Conservation (phyloP, 805 yeast genomes). For the Nakazawaea holstii region DNA sequence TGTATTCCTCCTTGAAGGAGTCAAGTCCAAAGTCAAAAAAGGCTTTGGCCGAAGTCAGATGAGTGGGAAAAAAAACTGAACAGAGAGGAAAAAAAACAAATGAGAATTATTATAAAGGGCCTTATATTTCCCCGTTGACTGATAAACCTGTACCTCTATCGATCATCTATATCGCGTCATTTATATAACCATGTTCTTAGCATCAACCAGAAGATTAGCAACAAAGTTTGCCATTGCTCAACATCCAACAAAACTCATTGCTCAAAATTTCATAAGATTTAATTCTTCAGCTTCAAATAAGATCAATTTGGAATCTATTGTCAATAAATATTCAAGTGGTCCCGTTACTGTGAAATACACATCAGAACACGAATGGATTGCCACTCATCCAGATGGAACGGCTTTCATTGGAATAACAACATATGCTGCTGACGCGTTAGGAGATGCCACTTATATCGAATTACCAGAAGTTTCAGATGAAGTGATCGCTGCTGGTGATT, state of each 20-base stretch:
- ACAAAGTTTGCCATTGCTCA: conserved; percentile 41
- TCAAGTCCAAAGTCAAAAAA: neutral
- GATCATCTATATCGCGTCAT: no score
- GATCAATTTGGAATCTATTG: conserved; percentile 25
- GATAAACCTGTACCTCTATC: neutral
- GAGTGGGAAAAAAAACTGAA: no score
- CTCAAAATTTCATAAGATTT: conserved; percentile 32
- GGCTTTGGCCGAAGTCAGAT: neutral
- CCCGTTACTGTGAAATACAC: conserved; percentile 64
- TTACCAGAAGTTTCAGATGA: conserved; percentile 58
- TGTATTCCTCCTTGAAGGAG: neutral
- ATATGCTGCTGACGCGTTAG: conserved; percentile 94
- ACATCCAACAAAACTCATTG: conserved; percentile 53
- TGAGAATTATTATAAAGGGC: neutral
- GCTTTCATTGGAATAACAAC: conserved; percentile 88
- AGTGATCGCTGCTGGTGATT: conserved; percentile 59
- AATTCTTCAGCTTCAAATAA: conserved; percentile 20
- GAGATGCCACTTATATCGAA: conserved; percentile 94
- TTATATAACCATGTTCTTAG: neutral
- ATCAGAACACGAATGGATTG: conserved; percentile 92
- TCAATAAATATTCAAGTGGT: conserved; percentile 28
- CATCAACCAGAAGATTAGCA: conserved; percentile 3
- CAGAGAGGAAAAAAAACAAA: neutral
- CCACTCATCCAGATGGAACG: conserved; percentile 74
- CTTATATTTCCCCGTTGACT: neutral